A percentile compares a stretch with the other conserved stretches of the same genome.
Evolutionary conservation across 2,329 filamentous ascomycete genomes (phyloP).

Genomic region (Paecilomyces niveus): DNA sequence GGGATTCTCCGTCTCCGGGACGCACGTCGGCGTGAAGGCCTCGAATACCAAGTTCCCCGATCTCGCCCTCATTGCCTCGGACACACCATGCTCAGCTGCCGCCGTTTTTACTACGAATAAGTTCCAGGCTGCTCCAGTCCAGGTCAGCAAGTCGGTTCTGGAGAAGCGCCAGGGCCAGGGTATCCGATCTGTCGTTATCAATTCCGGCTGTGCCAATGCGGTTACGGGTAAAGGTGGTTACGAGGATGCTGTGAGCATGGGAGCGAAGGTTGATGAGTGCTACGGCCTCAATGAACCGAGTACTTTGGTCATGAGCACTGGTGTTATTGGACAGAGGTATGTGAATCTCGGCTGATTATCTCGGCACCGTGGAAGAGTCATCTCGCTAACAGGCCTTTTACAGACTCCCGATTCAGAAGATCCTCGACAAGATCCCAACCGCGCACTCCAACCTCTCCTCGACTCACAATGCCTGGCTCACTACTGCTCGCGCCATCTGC

Average conservation of each 20-base stretch:
- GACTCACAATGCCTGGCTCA: slow-evolving; percentile 79
- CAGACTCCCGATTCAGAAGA: slow-evolving; percentile 84
- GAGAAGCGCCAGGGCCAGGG: slow-evolving; percentile 59
- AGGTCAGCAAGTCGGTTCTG: slow-evolving; percentile 69
- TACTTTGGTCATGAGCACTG: slow-evolving; percentile 97
- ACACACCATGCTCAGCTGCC: slow-evolving; percentile 75
- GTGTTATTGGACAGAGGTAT: slow-evolving; percentile 88
- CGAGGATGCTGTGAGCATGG: slow-evolving; percentile 84
- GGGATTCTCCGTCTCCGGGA: slow-evolving; percentile 80
- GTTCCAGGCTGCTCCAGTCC: slow-evolving; percentile 94
- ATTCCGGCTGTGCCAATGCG: slow-evolving; percentile 94
- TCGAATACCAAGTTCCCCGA: slow-evolving; percentile 88
- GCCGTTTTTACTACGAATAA: slow-evolving; percentile 98
- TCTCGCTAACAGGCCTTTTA: neutral
- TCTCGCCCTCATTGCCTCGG: slow-evolving; percentile 79
- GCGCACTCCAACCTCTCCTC: slow-evolving; percentile 65
- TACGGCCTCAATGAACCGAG: slow-evolving; percentile 47
- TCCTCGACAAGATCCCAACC: slow-evolving; percentile 70
- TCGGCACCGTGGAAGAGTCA: neutral
- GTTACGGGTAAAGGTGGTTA: slow-evolving; percentile 87
- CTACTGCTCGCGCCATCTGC: slow-evolving; percentile 83
- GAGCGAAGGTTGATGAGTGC: slow-evolving; percentile 63
- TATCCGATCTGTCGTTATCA: slow-evolving; percentile 77
- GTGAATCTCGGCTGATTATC: slow-evolving; percentile 6
- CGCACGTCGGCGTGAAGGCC: slow-evolving; percentile 88